Evolutionary conservation across 2,329 filamentous ascomycete genomes (phyloP).

Genomic region (Colletotrichum tofieldiae): DNA sequence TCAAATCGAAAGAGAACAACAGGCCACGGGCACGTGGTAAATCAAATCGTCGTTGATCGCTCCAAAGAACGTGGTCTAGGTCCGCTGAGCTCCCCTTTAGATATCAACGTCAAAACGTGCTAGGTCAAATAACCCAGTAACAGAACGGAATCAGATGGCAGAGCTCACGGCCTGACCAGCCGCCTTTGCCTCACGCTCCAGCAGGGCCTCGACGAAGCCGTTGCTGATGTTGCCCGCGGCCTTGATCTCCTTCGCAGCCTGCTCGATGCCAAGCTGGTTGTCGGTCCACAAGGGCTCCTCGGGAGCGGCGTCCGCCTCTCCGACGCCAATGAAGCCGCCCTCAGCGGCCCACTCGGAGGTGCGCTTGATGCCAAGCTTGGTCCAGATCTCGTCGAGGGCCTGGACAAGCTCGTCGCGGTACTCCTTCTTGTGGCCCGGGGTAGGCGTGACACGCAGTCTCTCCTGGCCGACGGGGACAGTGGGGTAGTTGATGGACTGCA

Average conservation of each 20-base stretch:
- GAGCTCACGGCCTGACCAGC: constrained; percentile 50
- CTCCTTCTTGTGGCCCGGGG: constrained; percentile 89
- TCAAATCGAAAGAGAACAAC: constrained; percentile 40
- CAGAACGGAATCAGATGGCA: constrained; percentile 45
- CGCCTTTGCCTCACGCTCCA: constrained; percentile 67
- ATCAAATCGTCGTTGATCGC: constrained; percentile 45
- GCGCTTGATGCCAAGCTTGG: constrained; percentile 89
- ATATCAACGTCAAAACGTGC: constrained; percentile 34
- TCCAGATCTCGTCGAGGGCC: constrained; percentile 91
- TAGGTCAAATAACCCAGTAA: constrained; percentile 6
- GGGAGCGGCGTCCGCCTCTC: constrained; percentile 75
- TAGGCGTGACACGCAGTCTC: constrained; percentile 94
- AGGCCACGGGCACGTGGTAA: constrained; percentile 25
- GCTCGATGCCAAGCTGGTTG: constrained; percentile 84
- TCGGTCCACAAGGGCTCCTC: constrained; percentile 91
- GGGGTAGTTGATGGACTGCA: constrained; percentile 99
- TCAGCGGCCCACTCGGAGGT: constrained; percentile 92
- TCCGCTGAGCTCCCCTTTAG: constrained; percentile 39
- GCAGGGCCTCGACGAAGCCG: constrained; percentile 71
- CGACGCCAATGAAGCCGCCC: constrained; percentile 96
- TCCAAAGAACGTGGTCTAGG: constrained; percentile 51
- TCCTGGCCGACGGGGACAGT: constrained; percentile 99
- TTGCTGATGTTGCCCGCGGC: constrained; percentile 56
- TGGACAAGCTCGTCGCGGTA: constrained; percentile 89
- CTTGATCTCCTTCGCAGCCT: constrained; percentile 75